Evolutionary conservation across 2,329 filamentous ascomycete species (phyloP), one percentile per base, ranked within the genome.

Genomic region (Botryotinia calthae): DNA sequence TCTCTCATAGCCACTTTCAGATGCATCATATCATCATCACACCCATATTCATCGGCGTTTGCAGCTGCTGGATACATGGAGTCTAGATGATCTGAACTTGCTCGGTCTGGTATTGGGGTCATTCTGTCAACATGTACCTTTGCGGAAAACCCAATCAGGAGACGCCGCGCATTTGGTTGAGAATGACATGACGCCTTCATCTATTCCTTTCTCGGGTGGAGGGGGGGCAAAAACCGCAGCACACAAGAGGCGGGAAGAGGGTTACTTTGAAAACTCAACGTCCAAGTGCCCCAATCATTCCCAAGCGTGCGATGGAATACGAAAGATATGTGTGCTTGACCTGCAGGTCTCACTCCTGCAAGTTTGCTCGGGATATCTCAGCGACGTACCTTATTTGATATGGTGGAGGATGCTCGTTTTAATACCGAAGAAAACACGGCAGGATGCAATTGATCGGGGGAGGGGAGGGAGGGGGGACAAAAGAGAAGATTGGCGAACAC

Each of bases 111-210:
- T 25, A 25, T 22, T n/a, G 14, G 34, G 64, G 51, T 54, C 64
- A 37, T 40, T 22, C 34, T 28, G 22, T 37, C 37, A 37, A 4
- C 9, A 66, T 54, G 28, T 66, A 28, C 64, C 64, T 28, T n/a
- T 7, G 10, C 31, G 31, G 64, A 25, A 54, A 66, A 66, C 40
- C 64, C 64, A 66, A 66, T 54, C 64, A 66, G 64, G 64, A 66
- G 64, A 66, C 37, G 64, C 64, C 64, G 64, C 64, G 46, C 64
- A 54, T 66, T 66, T 66, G 46, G 34, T 54, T 66, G 46, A 66
- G 31, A 4, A 28, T 40, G 64, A 54, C 46, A 66, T 66, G 46
- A 66, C 64, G 64, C 64, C 46, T 54, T 66, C 46, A 66, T 40
- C 22, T 40, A 54, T 54, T 28, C 25, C 34, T 40, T 40, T 54